Evolutionary conservation across 441 rosid genomes (phyloP), one percentile per base, ranked within the genome.

Genomic region (Adansonia grandidieri): DNA sequence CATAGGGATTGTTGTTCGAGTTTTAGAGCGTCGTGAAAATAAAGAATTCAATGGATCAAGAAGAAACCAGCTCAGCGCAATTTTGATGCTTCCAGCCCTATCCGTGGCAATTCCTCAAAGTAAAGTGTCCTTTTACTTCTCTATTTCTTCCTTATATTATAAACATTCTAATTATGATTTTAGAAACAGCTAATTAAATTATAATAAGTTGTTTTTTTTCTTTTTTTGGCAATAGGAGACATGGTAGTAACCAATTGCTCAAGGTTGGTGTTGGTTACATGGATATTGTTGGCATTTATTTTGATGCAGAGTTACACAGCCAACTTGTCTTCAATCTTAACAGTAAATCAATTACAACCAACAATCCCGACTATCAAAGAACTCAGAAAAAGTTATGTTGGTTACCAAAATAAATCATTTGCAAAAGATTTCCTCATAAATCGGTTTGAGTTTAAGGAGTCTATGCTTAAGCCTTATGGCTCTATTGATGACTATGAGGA

Each of bases 241-340:
- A 75, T 37, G 75, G 78, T 83, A 40, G 48, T 57, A 10, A 85
- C 53, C 71, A 84, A 83, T 71, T 82, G 69, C 80, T 74, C 84
- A 2, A 80, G 81, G 68, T 61, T 79, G 42, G 88, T 85, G 20
- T 20, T 85, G 47, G 69, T 64, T 0, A 0, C n/a, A 6, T 64
- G 47, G 69, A 37, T 64, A 64, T 6, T 64, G 2, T 15, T 64
- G 69, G 69, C 69, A 37, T 32, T 64, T 9, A 5, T 64, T 15
- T 15, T 37, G 10, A 64, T 64, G 20, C 69, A 64, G 19, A 64
- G 69, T 64, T 64, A 64, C 47, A 64, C 69, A 0, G 69, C 69
- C 2, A 64, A 64, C 11, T 20, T 64, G 1, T 64, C 69, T 32
- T 64, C 69, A 64, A 64, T 64, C 5, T 37, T 64, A 15, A 64